A percentile compares a stretch with the other conserved stretches of the same genome.
phyloP scores from a whole-genome alignment of 2,329 filamentous ascomycete species.

The Penicillium sp. region DNA sequence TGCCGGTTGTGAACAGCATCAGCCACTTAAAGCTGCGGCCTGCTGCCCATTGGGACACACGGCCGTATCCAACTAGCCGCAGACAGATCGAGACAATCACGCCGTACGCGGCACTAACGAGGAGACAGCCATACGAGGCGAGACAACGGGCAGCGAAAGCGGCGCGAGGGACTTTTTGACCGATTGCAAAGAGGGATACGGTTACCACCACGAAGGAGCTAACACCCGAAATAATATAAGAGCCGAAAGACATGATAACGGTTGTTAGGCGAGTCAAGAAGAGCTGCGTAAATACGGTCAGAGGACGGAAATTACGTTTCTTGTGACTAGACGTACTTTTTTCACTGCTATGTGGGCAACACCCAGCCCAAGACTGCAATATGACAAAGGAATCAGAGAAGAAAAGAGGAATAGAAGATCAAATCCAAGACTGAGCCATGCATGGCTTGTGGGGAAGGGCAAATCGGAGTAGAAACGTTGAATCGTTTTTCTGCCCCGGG shows the following conservation, averaged over 20 bases:
- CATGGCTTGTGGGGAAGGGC: slow-evolving; percentile 12
- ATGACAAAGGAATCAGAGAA: background rate
- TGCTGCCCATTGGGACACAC: slow-evolving; percentile 81
- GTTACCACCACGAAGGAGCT: slow-evolving; percentile 65
- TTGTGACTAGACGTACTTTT: background rate
- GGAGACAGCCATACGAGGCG: slow-evolving; percentile 46
- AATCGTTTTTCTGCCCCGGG: slow-evolving; percentile 23
- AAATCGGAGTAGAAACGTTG: slow-evolving; percentile 19
- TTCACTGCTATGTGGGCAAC: background rate
- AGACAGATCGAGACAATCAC: slow-evolving; percentile 71
- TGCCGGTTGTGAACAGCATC: slow-evolving; percentile 73
- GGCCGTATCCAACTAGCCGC: slow-evolving; percentile 68
- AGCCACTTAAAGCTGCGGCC: slow-evolving; percentile 75
- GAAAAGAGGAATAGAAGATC: slow-evolving; percentile 3
- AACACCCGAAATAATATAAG: slow-evolving; percentile 58
- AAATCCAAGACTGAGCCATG: slow-evolving; percentile 7
- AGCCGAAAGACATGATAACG: slow-evolving; percentile 61
- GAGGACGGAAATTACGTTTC: background rate
- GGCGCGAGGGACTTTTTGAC: slow-evolving; percentile 44
- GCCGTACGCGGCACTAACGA: slow-evolving; percentile 66
- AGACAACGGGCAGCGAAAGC: slow-evolving; percentile 50
- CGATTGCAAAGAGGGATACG: slow-evolving; percentile 47
- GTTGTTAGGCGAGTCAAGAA: slow-evolving; percentile 24
- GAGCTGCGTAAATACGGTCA: slow-evolving; percentile 9
- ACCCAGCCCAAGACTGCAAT: background rate